Evolutionary conservation across 805 yeast genomes (phyloP).

Genomic region (Blastobotrys americana): DNA sequence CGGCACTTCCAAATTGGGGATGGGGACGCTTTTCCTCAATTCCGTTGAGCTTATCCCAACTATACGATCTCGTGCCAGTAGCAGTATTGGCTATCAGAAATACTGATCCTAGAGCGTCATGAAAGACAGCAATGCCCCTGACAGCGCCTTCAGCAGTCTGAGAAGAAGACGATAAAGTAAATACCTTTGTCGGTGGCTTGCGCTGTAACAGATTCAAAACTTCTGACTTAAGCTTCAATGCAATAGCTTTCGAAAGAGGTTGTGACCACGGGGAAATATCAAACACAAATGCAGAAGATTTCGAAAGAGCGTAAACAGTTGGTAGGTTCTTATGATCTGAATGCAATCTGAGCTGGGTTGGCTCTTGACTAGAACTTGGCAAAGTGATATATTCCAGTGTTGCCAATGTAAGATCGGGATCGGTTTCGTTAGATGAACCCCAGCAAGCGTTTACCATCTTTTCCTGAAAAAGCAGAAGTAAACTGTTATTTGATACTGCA

Average conservation of each 20-base stretch:
- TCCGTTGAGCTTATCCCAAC: constrained; percentile 1
- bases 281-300: background rate
- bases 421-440: constrained; percentile 2
- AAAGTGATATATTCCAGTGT: constrained; percentile 6
- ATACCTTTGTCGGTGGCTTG: constrained; percentile 1
- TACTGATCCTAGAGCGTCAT: background rate
- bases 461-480: constrained; percentile 22
- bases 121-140: background rate
- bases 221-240: constrained; percentile 6
- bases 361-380: background rate
- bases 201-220: constrained; percentile 6
- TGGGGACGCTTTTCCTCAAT: too few relatives aligned
- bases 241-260: constrained; percentile 14
- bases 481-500: constrained; percentile 18
- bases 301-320: background rate
- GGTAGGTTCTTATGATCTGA: background rate
- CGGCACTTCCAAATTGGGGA: background rate
- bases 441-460: constrained; percentile 5
- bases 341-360: background rate
- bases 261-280: constrained; percentile 12
- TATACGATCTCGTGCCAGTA: background rate
- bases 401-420: constrained; percentile 8
- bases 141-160: background rate
- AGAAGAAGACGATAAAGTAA: background rate
- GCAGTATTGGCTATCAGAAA: background rate